Evolutionary conservation across 2,329 filamentous ascomycete species (phyloP), one percentile per base, ranked within the genome.

Genomic region (Ascomycota sp.): DNA sequence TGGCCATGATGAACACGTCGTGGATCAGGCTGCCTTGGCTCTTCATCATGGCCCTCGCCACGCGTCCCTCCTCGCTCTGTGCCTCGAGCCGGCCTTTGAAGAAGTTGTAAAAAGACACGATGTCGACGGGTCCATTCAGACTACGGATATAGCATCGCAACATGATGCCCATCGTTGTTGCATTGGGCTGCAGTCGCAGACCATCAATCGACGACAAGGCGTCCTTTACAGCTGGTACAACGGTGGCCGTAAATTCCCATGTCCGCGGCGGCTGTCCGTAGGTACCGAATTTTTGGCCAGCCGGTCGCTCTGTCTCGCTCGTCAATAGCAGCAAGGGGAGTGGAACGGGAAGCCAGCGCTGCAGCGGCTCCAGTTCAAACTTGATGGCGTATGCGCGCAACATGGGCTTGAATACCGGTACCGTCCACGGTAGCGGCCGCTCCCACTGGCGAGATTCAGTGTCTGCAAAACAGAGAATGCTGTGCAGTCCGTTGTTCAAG

Each of bases 1-100:
- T 52, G 29, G 55, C 50, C 38, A 60, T 53, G 33, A 72, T 53
- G 26, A 70, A 51, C 9, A 57, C 53, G 38, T 72, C 62, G 40
- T 68, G 58, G 4, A 68, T 43, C 6, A 59, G 43, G 9, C 56
- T 59, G 12, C 55, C 56, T 26, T 59, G 54, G 3, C 56, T 44
- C 16, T 46, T 41, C 24, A 63, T 43, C 21, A 66, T 39, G 6
- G 42, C 37, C 2, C 48, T 33, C 1, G 55, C 57, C 6, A 52
- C 45, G 2, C 51, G 52, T 37, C 59, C 47, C 6, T 49, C 45
- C 6, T 41, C 36, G 6, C 48, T 43, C 6, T 39, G 38, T 8
- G 49, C 46, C 32, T 55, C 47, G 2, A 71, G 43, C 25, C 61
- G 48, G 1, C 46, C 41, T 37, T 55, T 58, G 46, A 68, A 63